Evolutionary conservation across 306 rosid species (phyloP).

Genomic region (Gleditsia sinensis): DNA sequence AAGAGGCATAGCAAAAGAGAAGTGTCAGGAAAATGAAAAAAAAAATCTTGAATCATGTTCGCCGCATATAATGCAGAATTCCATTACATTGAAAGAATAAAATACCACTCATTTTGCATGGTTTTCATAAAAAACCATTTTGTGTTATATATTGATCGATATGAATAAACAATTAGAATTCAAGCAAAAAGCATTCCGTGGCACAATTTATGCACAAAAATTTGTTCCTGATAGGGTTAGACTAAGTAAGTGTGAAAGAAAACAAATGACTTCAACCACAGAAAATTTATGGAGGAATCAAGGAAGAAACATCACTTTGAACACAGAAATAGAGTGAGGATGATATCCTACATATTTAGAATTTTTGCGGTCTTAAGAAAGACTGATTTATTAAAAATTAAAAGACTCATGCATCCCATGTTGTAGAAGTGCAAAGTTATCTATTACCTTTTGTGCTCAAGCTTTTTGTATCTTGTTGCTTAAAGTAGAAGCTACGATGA

Average conservation of each 20-base stretch:
- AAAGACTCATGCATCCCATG: conserved; percentile 11
- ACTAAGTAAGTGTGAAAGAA: neutral
- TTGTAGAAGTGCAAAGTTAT: conserved; percentile 11
- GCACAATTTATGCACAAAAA: conserved; percentile 6
- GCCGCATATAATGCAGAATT: neutral
- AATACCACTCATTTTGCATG: too few relatives aligned
- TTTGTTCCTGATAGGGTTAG: neutral
- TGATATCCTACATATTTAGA: neutral
- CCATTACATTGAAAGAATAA: neutral
- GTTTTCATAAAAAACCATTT: neutral
- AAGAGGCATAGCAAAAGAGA: conserved; percentile 36
- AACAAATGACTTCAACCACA: conserved; percentile 8
- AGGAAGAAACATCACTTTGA: neutral
- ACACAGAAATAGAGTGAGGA: conserved; percentile 6
- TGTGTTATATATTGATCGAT: neutral
- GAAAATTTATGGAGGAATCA: neutral
- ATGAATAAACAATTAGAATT: neutral
- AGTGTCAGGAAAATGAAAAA: conserved; percentile 26
- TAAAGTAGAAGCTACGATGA: conserved; percentile 98
- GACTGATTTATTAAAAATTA: neutral
- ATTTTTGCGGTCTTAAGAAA: neutral
- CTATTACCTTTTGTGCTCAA: conserved; percentile 86
- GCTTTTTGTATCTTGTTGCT: conserved; percentile 94
- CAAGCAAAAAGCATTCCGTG: neutral
- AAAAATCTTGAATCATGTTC: neutral